phyloP scores from a whole-genome alignment of 2,329 filamentous ascomycete genomes.

The Claviceps purpurea region DNA sequence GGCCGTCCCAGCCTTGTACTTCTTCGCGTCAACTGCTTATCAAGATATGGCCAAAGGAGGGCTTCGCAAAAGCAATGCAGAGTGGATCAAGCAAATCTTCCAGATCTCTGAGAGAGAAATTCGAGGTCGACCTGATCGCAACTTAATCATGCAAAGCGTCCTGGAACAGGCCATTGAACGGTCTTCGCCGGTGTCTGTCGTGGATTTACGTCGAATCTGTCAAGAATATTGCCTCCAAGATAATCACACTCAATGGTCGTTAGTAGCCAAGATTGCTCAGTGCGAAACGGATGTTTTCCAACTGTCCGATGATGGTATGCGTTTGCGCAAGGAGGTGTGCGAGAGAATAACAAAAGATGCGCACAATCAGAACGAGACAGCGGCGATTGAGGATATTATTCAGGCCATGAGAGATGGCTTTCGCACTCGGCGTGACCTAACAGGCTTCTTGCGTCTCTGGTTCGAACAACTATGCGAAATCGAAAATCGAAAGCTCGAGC shows the following conservation, averaged over 20 bases:
- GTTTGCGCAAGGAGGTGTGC: slow-evolving; percentile 27
- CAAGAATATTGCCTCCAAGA: slow-evolving; percentile 25
- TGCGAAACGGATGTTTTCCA: slow-evolving; percentile 37
- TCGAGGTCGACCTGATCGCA: slow-evolving; percentile 11
- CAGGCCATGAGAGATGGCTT: slow-evolving; percentile 30
- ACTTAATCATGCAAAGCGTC: slow-evolving; percentile 17
- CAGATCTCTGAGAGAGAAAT: slow-evolving; percentile 18
- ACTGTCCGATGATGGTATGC: slow-evolving; percentile 23
- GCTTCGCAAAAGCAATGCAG: slow-evolving; percentile 21
- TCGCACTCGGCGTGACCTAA: slow-evolving; percentile 28
- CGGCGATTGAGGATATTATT: slow-evolving; percentile 23
- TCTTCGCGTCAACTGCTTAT: slow-evolving; percentile 21
- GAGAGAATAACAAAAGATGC: slow-evolving; percentile 16
- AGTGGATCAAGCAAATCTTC: slow-evolving; percentile 26
- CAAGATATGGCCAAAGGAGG: slow-evolving; percentile 13
- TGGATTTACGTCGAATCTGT: slow-evolving; percentile 29
- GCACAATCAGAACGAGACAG: slow-evolving; percentile 9
- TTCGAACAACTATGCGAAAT: slow-evolving; percentile 26
- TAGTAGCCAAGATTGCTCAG: slow-evolving; percentile 26
- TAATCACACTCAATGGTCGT: slow-evolving; percentile 26
- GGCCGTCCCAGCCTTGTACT: slow-evolving; percentile 32
- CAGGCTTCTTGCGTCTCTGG: slow-evolving; percentile 35
- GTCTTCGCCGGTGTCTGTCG: slow-evolving; percentile 23
- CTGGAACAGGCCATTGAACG: slow-evolving; percentile 16
- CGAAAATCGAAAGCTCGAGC: slow-evolving; percentile 16